phyloP scores from a whole-genome alignment of 2,329 filamentous ascomycete genomes.

The Ceratocystis colombiana region DNA sequence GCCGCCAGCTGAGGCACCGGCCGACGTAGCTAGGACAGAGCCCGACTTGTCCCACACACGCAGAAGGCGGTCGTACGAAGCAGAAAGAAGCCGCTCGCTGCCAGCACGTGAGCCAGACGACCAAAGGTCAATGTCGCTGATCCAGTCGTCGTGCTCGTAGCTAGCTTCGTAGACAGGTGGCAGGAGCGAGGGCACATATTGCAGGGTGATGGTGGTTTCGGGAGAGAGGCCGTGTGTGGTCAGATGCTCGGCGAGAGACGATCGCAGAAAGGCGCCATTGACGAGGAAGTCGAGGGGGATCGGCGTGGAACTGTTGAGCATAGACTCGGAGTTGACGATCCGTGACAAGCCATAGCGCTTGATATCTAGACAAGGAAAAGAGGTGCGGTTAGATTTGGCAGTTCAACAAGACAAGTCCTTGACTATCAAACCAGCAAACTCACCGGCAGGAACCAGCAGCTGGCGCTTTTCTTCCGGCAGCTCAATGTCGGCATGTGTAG shows the following conservation, averaged over 20 bases:
- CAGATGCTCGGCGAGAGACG: constrained; percentile 84
- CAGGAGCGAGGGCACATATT: constrained; percentile 86
- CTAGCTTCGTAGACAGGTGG: constrained; percentile 82
- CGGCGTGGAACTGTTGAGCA: constrained; percentile 54
- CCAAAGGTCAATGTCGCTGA: constrained; percentile 74
- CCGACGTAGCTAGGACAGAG: constrained; percentile 69
- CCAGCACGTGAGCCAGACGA: constrained; percentile 50
- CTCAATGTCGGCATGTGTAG: constrained; percentile 50
- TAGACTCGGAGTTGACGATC: constrained; percentile 61
- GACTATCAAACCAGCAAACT: constrained; percentile 25
- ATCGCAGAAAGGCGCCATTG: constrained; percentile 83
- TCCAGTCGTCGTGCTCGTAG: constrained; percentile 97
- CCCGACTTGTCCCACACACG: constrained; percentile 84
- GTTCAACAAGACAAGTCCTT: background rate
- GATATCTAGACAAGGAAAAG: constrained; percentile 41
- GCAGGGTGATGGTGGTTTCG: constrained; percentile 75
- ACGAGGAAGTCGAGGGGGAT: constrained; percentile 90
- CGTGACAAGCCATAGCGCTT: constrained; percentile 60
- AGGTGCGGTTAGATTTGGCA: background rate
- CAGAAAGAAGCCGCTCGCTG: constrained; percentile 64
- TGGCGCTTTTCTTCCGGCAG: constrained; percentile 53
- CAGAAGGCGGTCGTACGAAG: constrained; percentile 80
- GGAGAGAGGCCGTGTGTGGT: constrained; percentile 75
- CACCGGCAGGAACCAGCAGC: constrained; percentile 52
- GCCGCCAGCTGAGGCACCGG: constrained; percentile 55